phyloP scores from a whole-genome alignment of 176 grass and related monocot genomes.

The Echinochloa phyllopogon region DNA sequence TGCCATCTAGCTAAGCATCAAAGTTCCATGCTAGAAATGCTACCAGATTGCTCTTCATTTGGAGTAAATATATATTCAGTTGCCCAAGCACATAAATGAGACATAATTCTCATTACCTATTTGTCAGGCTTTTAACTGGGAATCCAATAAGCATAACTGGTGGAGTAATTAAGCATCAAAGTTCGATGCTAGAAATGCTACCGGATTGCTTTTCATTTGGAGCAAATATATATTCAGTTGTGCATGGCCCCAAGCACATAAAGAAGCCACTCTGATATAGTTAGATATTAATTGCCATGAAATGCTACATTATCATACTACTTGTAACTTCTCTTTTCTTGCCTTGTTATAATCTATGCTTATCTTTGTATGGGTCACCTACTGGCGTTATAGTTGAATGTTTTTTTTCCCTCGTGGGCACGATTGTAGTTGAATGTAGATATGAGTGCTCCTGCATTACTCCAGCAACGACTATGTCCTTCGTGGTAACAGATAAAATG shows the following conservation, averaged over 20 bases:
- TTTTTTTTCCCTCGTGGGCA: neutral
- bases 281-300: neutral
- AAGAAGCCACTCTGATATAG: neutral
- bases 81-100: neutral
- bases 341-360: neutral
- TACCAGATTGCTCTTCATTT: neutral
- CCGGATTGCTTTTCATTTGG: neutral
- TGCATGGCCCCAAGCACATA: neutral
- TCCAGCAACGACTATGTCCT: neutral
- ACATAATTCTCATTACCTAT: neutral
- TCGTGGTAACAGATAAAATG: neutral
- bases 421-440: conserved; percentile 11
- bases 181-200: neutral
- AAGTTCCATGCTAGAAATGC: neutral
- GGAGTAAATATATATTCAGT: neutral
- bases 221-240: neutral
- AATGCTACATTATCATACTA: neutral
- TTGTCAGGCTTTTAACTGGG: conserved; percentile 90
- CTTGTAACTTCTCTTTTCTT: neutral
- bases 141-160: conserved; percentile 89
- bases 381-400: conserved; percentile 12
- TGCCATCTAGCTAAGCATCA: conserved; percentile 7
- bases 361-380: conserved; percentile 8
- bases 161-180: conserved; percentile 54
- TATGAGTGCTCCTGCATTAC: neutral